Conservation (phyloP, 73 alveolate species). For the Tetrahymena malaccensis region DNA sequence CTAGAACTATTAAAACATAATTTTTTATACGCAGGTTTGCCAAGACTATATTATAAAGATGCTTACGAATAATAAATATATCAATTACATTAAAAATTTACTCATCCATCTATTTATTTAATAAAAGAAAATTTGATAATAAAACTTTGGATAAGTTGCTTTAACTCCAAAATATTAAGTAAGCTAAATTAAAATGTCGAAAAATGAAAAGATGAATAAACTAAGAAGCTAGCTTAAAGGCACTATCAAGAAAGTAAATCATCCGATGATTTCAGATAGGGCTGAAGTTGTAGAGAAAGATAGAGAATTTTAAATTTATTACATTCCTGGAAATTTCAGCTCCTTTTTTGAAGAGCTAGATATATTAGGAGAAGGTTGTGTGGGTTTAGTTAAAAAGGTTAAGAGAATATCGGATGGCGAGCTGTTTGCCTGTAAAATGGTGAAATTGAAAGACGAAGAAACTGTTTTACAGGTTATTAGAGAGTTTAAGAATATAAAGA, state of each 20-base stretch:
- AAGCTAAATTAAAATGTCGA: background rate
- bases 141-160: background rate
- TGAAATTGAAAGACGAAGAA: slow-evolving; percentile 25
- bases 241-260: background rate
- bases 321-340: background rate
- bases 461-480: slow-evolving; percentile 10
- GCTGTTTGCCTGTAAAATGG: slow-evolving; percentile 22
- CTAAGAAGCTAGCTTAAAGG: background rate
- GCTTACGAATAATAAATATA: background rate
- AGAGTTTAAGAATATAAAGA: slow-evolving; percentile 30
- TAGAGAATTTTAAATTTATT: background rate
- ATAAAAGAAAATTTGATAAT: background rate
- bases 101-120: background rate
- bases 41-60: no score
- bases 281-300: background rate
- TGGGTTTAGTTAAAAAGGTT: slow-evolving; percentile 20
- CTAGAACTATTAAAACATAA: no score
- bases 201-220: background rate
- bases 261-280: background rate
- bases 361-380: slow-evolving; percentile 28
- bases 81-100: background rate
- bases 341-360: background rate
- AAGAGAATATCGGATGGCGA: background rate
- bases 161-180: background rate
- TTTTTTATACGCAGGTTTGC: no score